Evolutionary conservation across 257 asterid species (phyloP), one percentile per base, ranked within the genome.

Genomic region (Nicotiana paniculata): DNA sequence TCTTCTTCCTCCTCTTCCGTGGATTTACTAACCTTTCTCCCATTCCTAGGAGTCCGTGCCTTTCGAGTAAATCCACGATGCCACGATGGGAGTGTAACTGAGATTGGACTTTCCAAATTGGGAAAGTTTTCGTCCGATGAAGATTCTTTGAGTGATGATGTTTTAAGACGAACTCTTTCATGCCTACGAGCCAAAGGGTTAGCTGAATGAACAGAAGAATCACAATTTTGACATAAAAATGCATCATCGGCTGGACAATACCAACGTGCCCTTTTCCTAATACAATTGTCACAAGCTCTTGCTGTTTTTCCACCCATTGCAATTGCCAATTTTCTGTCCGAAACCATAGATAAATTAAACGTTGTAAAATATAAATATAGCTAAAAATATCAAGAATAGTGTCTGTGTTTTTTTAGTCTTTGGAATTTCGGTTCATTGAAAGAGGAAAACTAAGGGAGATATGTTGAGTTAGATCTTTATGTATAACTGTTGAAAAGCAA

Each of bases 211-310:
- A 95, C 97, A 0, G 95, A 88, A 3, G 89, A 82, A 48, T 95
- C 97, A 66, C 98, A 95, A 0, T 80, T 62, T 81, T 93, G 96
- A 86, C 98, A 95, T 9, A 95, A 80, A 76, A 95, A 95, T 0
- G 98, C 98, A 35, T 95, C 98, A 58, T 93, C 98, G 1, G 97
- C 96, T 0, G 96, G 90, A 53, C 98, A 93, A 77, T 92, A 93
- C 96, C 90, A 93, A 1, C 95, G 75, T 5, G 97, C 98, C 74
- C 95, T 82, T 79, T 88, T 93, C 30, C 77, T 86, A 0, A 90
- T 77, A 39, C 98, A 95, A 39, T 81, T 91, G 63, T 95, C 97
- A 81, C 98, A 95, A 6, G 97, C 95, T 83, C 98, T 77, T 1
- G 88, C 90, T 1, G 93, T 89, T 82, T 92, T 93, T 3, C 90